A percentile compares a stretch with the other conserved stretches of the same genome.
Evolutionary conservation across 768 basidiomycete genomes (phyloP).

Genomic region (Inosperma sp.): DNA sequence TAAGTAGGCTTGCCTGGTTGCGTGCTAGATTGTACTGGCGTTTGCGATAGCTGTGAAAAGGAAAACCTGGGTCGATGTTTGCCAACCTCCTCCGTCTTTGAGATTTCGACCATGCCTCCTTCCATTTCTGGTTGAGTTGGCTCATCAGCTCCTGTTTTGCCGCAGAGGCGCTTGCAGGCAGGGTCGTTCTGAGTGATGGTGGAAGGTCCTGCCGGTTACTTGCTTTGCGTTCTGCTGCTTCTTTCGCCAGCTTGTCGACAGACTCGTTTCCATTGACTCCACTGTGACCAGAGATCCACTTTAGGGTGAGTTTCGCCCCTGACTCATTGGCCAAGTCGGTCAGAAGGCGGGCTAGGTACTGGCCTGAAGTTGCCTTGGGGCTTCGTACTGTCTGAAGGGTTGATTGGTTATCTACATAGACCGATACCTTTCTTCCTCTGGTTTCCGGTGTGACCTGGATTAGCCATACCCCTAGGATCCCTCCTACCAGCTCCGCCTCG

Average conservation of each 20-base stretch:
- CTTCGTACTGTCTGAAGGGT: conserved; percentile 5
- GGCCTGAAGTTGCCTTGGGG: conserved; percentile 9
- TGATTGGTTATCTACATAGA: conserved; percentile 12
- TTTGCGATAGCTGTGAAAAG: conserved; percentile 13
- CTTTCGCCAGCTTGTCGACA: conserved; percentile 26
- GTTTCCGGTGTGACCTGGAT: conserved; percentile 15
- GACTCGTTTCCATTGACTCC: conserved; percentile 25
- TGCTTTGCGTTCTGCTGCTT: conserved; percentile 10
- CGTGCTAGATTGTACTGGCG: not conserved
- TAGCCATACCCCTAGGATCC: no score
- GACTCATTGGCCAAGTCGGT: not conserved
- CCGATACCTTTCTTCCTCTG: conserved; percentile 15
- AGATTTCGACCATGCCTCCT: conserved; percentile 1
- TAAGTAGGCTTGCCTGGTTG: conserved; percentile 15
- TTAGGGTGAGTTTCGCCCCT: conserved; percentile 7
- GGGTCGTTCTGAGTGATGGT: not conserved
- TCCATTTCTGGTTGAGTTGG: conserved; percentile 9
- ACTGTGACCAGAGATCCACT: conserved; percentile 26
- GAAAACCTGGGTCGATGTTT: conserved; percentile 10
- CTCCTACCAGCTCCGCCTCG: not conserved
- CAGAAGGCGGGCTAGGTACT: conserved; percentile 7
- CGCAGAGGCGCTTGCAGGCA: conserved; percentile 17
- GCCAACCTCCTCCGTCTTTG: conserved; percentile 5
- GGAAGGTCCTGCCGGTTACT: conserved; percentile 12
- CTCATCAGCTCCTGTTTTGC: conserved; percentile 16